Base-by-base conservation (phyloP, 1,284 basidiomycete genomes). In the Puccinia coronata region DNA sequence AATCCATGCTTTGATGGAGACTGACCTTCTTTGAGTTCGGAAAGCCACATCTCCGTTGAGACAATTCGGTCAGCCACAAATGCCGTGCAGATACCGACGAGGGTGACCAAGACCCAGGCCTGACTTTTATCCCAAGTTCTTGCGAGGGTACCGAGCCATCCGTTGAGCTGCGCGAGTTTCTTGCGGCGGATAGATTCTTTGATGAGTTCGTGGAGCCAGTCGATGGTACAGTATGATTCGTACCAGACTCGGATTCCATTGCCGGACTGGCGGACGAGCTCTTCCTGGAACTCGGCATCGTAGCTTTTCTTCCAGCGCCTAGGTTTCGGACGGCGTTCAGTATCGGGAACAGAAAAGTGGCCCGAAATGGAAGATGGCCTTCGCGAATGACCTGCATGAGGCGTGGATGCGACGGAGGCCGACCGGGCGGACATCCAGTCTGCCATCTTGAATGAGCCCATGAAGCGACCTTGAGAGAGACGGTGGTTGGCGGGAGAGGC, bases 91-190 rank as follows among this genome's bases (percentile, higher is more conserved):
- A 95, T 90, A 83, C 87, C 87, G 43, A 89, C 86, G 72, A 96
- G 89, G 1, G 93, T 94, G 71, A 96, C 94, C 59, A 96, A 91
- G 76, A 97, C 86, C 96, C 96, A 98, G 12, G 94, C 94, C 82
- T 95, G 89, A 83, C 91, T 90, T 82, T 92, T 91, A 87, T 99
- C 96, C 85, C 92, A 88, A 8, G 88, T 87, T 72, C 93, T 90
- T n/a, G 89, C 87, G 49, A 93, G 83, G 61, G 89, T 89, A 0
- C 95, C 93, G 23, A 93, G 90, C 39, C 92, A 31, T 0, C 87
- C 87, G 1, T 82, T 82, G 41, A 85, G 82, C 12, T 74, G 81
- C 25, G 85, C 83, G 23, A 87, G 84, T 59, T 84, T 84, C 34
- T 85, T 84, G 16, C 85, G 82, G 34, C 87, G 85, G 18, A 85